Percentiles rank a stretch among this genome's conserved stretches.
These are phyloP conservation scores for Cytidiella melzeri DNA, from an alignment of 768 basidiomycete genomes.

Conservation along the genomic window DNA sequence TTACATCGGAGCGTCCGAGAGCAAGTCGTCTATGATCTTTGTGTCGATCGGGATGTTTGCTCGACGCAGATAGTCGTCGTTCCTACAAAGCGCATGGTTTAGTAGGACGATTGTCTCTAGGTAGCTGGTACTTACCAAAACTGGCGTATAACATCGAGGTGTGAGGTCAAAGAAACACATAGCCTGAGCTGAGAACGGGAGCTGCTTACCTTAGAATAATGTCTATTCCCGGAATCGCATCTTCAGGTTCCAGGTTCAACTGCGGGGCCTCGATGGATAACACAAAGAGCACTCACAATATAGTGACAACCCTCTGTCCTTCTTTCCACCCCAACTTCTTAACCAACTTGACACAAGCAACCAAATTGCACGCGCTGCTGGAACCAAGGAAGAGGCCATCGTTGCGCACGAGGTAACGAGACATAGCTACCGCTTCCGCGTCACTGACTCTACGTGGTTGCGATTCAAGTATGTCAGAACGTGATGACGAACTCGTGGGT, in stretches of 20 bases:
- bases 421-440: constrained; percentile 93
- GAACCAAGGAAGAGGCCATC: constrained; percentile 96
- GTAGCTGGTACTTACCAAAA: constrained; percentile 48
- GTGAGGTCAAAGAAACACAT: too few relatives aligned
- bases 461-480: neutral
- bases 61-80: constrained; percentile 41
- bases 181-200: too few relatives aligned
- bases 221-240: constrained; percentile 86
- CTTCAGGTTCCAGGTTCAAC: constrained; percentile 28
- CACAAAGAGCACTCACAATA: constrained; percentile 52
- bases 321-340: constrained; percentile 62
- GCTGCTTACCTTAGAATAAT: constrained; percentile 82
- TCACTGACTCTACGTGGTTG: constrained; percentile 69
- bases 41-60: constrained; percentile 37
- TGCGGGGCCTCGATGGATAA: neutral
- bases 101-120: too few relatives aligned
- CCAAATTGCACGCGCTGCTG: constrained; percentile 91
- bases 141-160: too few relatives aligned
- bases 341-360: constrained; percentile 82
- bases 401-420: constrained; percentile 81
- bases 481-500: neutral
- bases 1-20: constrained; percentile 13
- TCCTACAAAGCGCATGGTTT: constrained; percentile 37
- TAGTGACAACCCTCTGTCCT: constrained; percentile 75
- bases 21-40: constrained; percentile 34